phyloP scores from a whole-genome alignment of 139 green algal species.

The Tetradesmus obliquus region DNA sequence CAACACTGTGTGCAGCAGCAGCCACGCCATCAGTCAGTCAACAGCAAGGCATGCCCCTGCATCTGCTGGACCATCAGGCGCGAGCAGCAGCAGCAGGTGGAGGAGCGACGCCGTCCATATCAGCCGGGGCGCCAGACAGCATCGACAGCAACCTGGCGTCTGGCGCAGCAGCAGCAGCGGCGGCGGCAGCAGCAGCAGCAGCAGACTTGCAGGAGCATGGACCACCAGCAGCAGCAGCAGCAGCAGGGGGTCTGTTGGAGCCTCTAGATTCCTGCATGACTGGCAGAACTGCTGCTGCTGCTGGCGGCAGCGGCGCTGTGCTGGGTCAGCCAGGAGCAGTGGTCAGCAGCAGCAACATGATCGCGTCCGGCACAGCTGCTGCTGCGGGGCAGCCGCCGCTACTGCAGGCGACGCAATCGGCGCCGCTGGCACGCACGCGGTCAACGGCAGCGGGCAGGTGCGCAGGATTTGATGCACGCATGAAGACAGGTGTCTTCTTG shows the following conservation, averaged over 20 bases:
- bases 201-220: not conserved
- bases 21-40: not conserved
- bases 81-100: not conserved
- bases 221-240: not conserved
- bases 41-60: no score
- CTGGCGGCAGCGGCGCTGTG: not conserved
- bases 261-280: not conserved
- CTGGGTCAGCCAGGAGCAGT: not conserved
- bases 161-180: not conserved
- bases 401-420: not conserved
- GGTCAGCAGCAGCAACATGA: not conserved
- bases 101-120: not conserved
- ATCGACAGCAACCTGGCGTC: conserved; percentile 7
- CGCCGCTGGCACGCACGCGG: not conserved
- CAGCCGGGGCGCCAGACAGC: not conserved
- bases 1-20: not conserved
- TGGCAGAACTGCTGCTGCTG: not conserved
- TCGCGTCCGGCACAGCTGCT: not conserved
- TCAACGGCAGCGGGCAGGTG: not conserved
- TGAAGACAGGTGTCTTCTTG: no score
- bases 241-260: not conserved
- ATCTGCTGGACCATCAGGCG: not conserved
- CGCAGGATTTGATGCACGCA: no score
- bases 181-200: not conserved
- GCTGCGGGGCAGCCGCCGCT: not conserved